Evolutionary conservation across 2,329 filamentous ascomycete species (phyloP), one percentile per base, ranked within the genome.

Genomic region (Sarocladium kiliense): DNA sequence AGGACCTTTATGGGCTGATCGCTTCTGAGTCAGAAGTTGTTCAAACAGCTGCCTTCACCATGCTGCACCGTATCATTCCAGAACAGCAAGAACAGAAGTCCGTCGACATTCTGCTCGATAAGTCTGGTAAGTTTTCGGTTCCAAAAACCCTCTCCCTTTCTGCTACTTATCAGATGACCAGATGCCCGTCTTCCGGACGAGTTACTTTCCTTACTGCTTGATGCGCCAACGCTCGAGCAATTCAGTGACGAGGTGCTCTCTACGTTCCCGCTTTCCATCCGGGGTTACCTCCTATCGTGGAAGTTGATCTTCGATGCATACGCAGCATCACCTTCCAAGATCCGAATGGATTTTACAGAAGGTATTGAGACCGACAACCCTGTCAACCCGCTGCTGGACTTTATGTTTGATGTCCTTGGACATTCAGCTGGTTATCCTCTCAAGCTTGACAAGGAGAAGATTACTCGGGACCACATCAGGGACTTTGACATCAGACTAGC

Each of bases 241-340:
- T 81, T 91, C 45, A 77, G 80, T 0, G 84, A 88, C 47, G 80
- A 86, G 9, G 75, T 80, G 34, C 83, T 91, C 21, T 78, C 85
- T 4, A 76, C 81, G 16, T 88, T 92, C 62, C 91, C 91, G 11
- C 74, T 83, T 1, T 66, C 81, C 0, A 76, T 96, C 49, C 84
- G 91, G 54, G 84, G 86, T 10, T 99, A 97, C 64, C 77, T 99
- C 2, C 76, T 96, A 26, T 88, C 90, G 11, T 99, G 94, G 94
- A 83, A 89, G 59, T 77, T 97, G 1, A 79, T 97, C 0, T 97
- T 96, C 65, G 91, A 96, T 62, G 87, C 93, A 44, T 95, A 93
- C 65, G 76, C 78, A 18, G 83, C 85, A 19, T 85, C 91, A 12
- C 90, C 92, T 0, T 87, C 89, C 68, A 90, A 91, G 63, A 84